Base-by-base conservation (phyloP, 805 yeast species). In the Barnettozyma wickerhamii region DNA sequence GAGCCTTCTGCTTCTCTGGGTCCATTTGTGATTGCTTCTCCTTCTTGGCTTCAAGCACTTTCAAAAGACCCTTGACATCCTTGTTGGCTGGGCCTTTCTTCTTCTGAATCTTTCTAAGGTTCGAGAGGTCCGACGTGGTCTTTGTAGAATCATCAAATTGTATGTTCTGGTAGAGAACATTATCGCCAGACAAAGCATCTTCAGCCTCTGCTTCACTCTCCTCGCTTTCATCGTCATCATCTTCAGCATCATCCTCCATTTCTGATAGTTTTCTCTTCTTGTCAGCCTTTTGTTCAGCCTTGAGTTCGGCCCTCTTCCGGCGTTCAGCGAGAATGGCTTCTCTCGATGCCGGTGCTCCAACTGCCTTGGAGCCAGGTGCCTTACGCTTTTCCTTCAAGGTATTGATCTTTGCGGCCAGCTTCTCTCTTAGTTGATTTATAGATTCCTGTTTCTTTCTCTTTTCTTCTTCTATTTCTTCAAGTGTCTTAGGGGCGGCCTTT, bases 271-370 rank as follows among this genome's bases (percentile, higher is more conserved):
- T 65, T 51, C 71, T 60, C 54, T 69, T 71, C 39, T 45, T 54
- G 44, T 53, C 51, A 33, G 60, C 65, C 54, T 69, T 71, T 40
- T 45, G 52, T 45, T 53, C 51, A 33, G 60, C 65, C 53, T 53
- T 65, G 47, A 37, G 46, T 40, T 59, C 62, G 30, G 53, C 51
- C 48, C 60, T 66, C 37, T 63, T 74, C 58, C 69, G 75, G 46
- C 95, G 76, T 50, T 79, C 84, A 28, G 74, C 79, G 40, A 86
- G 64, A 37, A 85, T 79, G 31, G 83, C 90, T 50, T 88, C 95
- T 62, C 97, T 73, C 10, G 91, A 85, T 44, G 80, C 74, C 13
- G 90, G 89, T 0, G 96, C 93, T 19, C 96, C 96, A 5, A 73
- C 69, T 5, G 72, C 79, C 34, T 78, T 81, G 1, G 90, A 68